Percentiles rank a stretch among this genome's conserved stretches.
These are phyloP conservation scores for Trametes villosa DNA, from an alignment of 768 basidiomycete genomes.

Conservation along the genomic window DNA sequence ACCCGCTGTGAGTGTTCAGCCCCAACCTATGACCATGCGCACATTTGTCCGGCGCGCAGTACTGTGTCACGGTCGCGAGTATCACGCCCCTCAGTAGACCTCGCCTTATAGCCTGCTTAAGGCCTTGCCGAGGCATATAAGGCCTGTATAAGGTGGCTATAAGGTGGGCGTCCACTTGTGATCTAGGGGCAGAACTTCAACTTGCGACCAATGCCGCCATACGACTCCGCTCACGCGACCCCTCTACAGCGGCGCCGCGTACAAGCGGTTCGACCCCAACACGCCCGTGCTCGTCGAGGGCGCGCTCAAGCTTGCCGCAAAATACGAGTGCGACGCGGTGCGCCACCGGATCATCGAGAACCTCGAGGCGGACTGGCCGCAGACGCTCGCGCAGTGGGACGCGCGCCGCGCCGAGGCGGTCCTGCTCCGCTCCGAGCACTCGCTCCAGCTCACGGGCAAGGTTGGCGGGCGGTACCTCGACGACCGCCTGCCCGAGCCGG, in stretches of 20 bases:
- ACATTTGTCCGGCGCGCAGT: background rate
- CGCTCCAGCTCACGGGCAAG: constrained; percentile 32
- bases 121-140: no score
- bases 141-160: no score
- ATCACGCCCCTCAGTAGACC: no score
- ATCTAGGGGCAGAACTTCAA: no score
- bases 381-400: constrained; percentile 37
- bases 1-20: constrained; percentile 35
- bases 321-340: constrained; percentile 41
- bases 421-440: constrained; percentile 35
- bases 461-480: constrained; percentile 35
- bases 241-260: constrained; percentile 29
- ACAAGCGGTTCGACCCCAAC: constrained; percentile 37
- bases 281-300: constrained; percentile 38
- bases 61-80: no score
- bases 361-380: constrained; percentile 43
- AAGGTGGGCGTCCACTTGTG: no score
- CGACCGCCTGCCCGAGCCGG: constrained; percentile 38
- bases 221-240: background rate
- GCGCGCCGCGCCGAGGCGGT: constrained; percentile 32
- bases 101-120: no score
- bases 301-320: constrained; percentile 39
- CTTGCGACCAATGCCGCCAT: background rate
- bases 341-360: constrained; percentile 37
- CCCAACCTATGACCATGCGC: background rate